phyloP scores from a whole-genome alignment of 2,329 filamentous ascomycete species.

The Myriosclerotinia curreyana region DNA sequence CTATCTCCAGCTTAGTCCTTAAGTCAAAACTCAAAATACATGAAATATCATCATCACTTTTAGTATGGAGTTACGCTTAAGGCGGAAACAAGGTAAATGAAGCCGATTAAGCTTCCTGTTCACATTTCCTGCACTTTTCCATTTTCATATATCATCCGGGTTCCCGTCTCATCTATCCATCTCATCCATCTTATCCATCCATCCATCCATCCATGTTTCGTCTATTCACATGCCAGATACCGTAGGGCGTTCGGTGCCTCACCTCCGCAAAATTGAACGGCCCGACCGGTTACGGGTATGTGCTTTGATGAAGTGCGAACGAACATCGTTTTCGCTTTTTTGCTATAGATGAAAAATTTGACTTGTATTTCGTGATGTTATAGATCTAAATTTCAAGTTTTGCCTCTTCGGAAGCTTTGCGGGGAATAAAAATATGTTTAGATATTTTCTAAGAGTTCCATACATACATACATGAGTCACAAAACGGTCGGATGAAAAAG shows the following conservation, averaged over 20 bases:
- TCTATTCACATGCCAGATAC: constrained; percentile 11
- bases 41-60: constrained; percentile 1
- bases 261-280: constrained; percentile 16
- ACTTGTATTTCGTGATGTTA: too few species aligned
- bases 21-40: background rate
- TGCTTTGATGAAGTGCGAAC: constrained; percentile 14
- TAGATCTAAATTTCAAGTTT: constrained; percentile 13
- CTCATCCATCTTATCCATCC: too few species aligned
- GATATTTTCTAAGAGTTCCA: background rate
- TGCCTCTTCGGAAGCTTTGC: constrained; percentile 4
- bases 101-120: background rate
- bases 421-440: background rate
- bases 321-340: background rate
- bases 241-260: constrained; percentile 8
- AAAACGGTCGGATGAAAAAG: constrained; percentile 1
- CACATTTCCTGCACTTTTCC: constrained; percentile 2
- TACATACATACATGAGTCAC: background rate
- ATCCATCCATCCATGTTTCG: background rate
- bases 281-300: constrained; percentile 10
- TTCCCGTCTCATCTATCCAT: background rate
- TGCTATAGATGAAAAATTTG: too few species aligned
- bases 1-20: background rate
- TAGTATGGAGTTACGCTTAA: background rate
- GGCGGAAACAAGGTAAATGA: constrained; percentile 6
- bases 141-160: background rate